Evolutionary conservation across 176 grass and related monocot genomes (phyloP), one percentile per base, ranked within the genome.

Genomic region (Canna indica): DNA sequence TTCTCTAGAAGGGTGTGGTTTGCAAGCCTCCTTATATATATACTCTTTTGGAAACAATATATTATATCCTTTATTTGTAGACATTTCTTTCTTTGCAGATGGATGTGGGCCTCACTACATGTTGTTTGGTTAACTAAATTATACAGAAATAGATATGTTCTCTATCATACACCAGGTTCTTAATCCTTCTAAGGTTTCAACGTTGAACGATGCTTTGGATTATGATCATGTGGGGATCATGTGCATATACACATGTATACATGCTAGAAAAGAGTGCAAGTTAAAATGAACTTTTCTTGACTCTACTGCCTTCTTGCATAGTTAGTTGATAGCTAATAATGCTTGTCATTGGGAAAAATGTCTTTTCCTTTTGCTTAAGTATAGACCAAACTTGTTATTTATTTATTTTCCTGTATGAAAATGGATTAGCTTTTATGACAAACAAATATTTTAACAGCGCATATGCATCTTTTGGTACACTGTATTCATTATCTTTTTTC

Each of bases 1-100:
- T 39, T 39, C n/a, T 66, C 63, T 66, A 66, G 63, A 66, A 66
- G 63, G 35, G 1, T 66, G 22, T 39, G 63, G 17, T 39, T 25
- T 66, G 31, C 17, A 66, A 36, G 33, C 33, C 35, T 66, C 34
- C 63, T 38, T 38, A 25, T 14, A 38, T 13, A 66, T 36, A 39
- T 30, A 11, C 7, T 3, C 50, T 60, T 60, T 10, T 13, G 27
- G 25, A 13, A 60, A 60, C 3, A 13, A 60, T 60, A 60, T 60
- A 60, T 28, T 60, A 15, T 13, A 30, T 31, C 14, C 1, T 60
- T 28, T 15, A 60, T 60, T 30, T 60, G 58, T 15, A 24, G 50
- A 54, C 50, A 54, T 54, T 54, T 54, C 50, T 54, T n/a, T 54
- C 50, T 25, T n/a, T 60, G 26, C 25, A 60, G 12, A 13, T n/a